Base-by-base conservation (phyloP, 768 basidiomycete genomes). In the Lentinula sp. region DNA sequence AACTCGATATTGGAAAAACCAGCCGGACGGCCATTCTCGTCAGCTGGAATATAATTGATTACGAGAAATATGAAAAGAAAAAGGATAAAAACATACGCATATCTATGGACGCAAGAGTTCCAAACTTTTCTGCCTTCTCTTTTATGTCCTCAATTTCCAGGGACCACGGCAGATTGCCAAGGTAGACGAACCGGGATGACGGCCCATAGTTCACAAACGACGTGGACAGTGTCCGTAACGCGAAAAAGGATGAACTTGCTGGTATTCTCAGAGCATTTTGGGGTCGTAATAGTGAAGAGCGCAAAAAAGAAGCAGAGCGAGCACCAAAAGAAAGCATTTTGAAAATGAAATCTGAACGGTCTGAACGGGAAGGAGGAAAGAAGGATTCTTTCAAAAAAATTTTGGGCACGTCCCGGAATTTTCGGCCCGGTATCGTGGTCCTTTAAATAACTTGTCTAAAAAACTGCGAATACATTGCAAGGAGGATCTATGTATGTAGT, bases 1-100 rank as follows among this genome's bases (percentile, higher is more conserved):
- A 60, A 60, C 33, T 51, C 59, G 23, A 60, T 37, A 41, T 60
- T 60, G 15, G 59, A 35, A 60, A 60, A 60, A 12, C 59, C 59
- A 12, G 36, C 36, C 1, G 48, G 48, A 13, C 59, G 33, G 2
- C 59, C 59, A 51, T 41, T 33, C 2, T 52, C 37, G 16, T 60
- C 39, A 10, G 59, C 59, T 60, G 15, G 13, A 32, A 13, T 23
- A 9, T 16, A 28, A 43, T 33, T 33, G 52, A 41, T 10, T 13
- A 39, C 0, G 37, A n/a, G 33, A 33, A 49, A 16, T 45, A 20
- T 16, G 36, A 23, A 60, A 36, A 6, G 18, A 6, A 4, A 10
- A 35, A 23, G 42, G 18, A 15, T 7, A 4, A 43, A 0, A 50
- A 60, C 59, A 9, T 43, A 60, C 59, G 59, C 46, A 60, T 60